Evolutionary conservation across 2,329 filamentous ascomycete genomes (phyloP).

Genomic region (Trichothecium roseum): DNA sequence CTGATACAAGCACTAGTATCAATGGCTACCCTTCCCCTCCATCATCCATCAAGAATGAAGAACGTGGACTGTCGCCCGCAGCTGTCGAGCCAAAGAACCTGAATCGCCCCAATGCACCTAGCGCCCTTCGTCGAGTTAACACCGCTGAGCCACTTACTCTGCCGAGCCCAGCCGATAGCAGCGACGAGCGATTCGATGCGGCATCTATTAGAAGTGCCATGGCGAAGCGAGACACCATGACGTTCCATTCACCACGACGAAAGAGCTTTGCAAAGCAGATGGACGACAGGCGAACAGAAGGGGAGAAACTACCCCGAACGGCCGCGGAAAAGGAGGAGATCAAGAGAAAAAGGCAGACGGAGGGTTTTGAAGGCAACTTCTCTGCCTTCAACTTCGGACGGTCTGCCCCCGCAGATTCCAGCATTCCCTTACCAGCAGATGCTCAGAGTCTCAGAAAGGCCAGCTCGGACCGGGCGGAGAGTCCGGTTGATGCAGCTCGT

Average conservation of each 20-base stretch:
- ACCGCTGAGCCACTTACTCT: constrained; percentile 19
- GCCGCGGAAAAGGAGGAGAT: constrained; percentile 10
- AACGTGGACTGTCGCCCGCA: constrained; percentile 9
- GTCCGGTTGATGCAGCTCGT: background rate
- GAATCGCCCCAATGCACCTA: constrained; percentile 10
- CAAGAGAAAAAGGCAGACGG: constrained; percentile 11
- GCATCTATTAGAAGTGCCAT: constrained; percentile 36
- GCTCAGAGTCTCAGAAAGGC: background rate
- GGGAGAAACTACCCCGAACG: background rate
- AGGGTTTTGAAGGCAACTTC: constrained; percentile 27
- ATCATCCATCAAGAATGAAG: constrained; percentile 20
- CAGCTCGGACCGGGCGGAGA: background rate
- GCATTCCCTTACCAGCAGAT: constrained; percentile 2
- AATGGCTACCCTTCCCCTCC: constrained; percentile 26
- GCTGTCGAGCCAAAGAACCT: constrained; percentile 8
- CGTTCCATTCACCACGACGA: constrained; percentile 31
- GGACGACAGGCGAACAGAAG: constrained; percentile 17
- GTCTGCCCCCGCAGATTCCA: background rate
- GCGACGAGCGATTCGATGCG: constrained; percentile 3
- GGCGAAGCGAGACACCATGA: constrained; percentile 41
- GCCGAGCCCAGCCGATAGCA: constrained; percentile 26
- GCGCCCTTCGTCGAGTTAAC: constrained; percentile 15
- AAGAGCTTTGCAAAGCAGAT: constrained; percentile 39
- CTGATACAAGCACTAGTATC: constrained; percentile 1
- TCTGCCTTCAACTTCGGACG: constrained; percentile 27